Percentiles rank a stretch among this genome's conserved stretches.
Evolutionary conservation across 1,139 yeast species (phyloP).

Genomic region (Geotrichum candidum): DNA sequence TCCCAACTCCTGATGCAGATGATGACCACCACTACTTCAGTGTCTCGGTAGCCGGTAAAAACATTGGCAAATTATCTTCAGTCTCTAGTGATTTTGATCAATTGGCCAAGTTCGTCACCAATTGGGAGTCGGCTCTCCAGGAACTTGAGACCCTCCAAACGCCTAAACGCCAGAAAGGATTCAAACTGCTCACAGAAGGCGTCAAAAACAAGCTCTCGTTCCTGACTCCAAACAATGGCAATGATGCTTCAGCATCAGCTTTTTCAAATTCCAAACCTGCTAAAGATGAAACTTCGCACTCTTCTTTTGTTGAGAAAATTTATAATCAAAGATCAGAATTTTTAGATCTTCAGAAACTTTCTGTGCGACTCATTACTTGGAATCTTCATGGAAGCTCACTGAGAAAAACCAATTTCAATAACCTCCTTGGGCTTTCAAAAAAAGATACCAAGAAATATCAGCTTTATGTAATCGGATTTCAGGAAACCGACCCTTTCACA

Average conservation of each 20-base stretch:
- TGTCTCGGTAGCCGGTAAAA: background rate
- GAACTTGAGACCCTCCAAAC: background rate
- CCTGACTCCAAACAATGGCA: background rate
- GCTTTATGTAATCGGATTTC: constrained; percentile 43
- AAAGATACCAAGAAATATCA: background rate
- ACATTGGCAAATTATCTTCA: background rate
- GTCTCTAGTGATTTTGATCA: background rate
- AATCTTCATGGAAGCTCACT: constrained; percentile 14
- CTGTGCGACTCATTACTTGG: constrained; percentile 11
- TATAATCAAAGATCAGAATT: background rate
- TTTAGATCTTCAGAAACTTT: background rate
- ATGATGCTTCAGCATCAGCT: background rate
- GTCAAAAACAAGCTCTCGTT: constrained; percentile 2
- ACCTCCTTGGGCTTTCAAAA: constrained; percentile 9
- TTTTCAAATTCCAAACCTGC: background rate
- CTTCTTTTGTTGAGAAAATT: background rate
- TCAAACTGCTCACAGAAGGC: background rate
- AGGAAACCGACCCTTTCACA: constrained; percentile 49
- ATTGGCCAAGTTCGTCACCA: constrained; percentile 5
- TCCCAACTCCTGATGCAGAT: background rate
- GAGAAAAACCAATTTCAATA: constrained; percentile 5
- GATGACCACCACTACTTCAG: background rate
- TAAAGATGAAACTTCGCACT: background rate
- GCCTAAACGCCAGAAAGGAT: background rate
- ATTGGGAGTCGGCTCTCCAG: constrained; percentile 3